These are phyloP conservation scores for Rhizophora apiculata DNA, from an alignment of 345 rosid species.

Conservation along the genomic window DNA sequence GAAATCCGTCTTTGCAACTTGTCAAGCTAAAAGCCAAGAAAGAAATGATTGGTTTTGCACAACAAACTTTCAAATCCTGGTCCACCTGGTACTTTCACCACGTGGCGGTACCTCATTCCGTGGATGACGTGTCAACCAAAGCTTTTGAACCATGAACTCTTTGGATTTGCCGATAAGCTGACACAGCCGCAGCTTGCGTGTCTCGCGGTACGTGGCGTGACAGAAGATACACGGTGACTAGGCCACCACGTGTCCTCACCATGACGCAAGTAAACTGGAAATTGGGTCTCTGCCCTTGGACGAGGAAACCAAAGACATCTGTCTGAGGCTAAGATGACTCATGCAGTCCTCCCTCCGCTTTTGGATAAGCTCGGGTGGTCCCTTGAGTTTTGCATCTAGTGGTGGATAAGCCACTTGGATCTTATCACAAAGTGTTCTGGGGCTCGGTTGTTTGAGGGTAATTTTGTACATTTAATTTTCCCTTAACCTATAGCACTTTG, in stretches of 20 bases:
- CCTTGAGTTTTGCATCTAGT: background rate
- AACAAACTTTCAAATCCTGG: background rate
- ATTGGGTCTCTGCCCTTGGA: slow-evolving; percentile 13
- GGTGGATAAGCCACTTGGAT: too few relatives aligned
- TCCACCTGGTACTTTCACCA: background rate
- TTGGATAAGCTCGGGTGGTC: slow-evolving; percentile 42
- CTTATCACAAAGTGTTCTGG: too few relatives aligned
- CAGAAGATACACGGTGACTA: slow-evolving; percentile 1
- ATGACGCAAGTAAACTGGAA: background rate
- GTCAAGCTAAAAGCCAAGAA: background rate
- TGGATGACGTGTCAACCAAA: slow-evolving; percentile 27
- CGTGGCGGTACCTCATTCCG: background rate
- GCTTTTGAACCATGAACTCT: slow-evolving; percentile 27
- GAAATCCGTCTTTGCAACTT: background rate
- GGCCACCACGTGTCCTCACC: slow-evolving; percentile 27
- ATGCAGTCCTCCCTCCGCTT: background rate
- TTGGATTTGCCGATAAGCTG: background rate
- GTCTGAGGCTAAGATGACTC: background rate
- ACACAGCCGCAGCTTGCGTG: slow-evolving; percentile 29
- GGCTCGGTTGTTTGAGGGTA: too few relatives aligned
- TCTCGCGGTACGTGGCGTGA: slow-evolving; percentile 25
- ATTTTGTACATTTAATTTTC: too few relatives aligned
- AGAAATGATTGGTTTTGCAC: background rate
- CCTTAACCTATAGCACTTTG: too few relatives aligned
- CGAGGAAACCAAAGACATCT: slow-evolving; percentile 36